Percentiles rank a stretch among this genome's conserved stretches.
These are phyloP conservation scores for Pharus latifolius DNA, from an alignment of 176 grass and related monocot species.

Conservation along the genomic window DNA sequence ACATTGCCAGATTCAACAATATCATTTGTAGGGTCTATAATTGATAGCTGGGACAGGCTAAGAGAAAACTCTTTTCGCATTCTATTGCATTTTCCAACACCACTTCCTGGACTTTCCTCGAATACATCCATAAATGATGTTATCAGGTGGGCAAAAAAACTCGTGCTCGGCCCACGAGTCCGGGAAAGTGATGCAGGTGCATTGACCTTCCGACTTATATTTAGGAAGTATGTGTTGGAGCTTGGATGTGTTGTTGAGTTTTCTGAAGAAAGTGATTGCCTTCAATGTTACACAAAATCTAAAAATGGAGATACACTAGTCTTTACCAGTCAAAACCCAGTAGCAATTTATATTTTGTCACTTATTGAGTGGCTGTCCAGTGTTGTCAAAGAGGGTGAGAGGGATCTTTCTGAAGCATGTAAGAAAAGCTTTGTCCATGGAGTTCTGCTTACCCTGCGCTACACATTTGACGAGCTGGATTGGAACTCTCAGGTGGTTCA, in stretches of 20 bases:
- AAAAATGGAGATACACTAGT: conserved; percentile 32
- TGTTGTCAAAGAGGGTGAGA: conserved; percentile 82
- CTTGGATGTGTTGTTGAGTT: conserved; percentile 63
- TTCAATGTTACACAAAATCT: conserved; percentile 34
- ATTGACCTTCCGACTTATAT: conserved; percentile 83
- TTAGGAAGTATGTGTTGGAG: conserved; percentile 89
- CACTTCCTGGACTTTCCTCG: conserved; percentile 92
- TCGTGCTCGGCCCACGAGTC: conserved; percentile 80
- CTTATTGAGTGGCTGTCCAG: conserved; percentile 68
- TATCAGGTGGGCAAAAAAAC: conserved; percentile 76
- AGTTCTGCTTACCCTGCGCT: conserved; percentile 79
- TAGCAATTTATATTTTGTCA: conserved; percentile 65
- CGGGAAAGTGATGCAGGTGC: conserved; percentile 99
- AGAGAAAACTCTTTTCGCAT: conserved; percentile 86
- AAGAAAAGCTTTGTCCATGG: conserved; percentile 92
- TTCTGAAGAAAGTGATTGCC: conserved; percentile 43
- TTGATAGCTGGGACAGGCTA: conserved; percentile 94
- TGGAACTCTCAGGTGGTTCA: conserved; percentile 66
- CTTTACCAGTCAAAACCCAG: conserved; percentile 32
- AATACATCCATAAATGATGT: conserved; percentile 53
- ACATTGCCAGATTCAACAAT: conserved; percentile 85
- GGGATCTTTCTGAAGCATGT: conserved; percentile 79
- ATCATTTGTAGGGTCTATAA: conserved; percentile 87
- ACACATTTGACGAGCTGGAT: conserved; percentile 97
- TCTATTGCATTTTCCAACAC: conserved; percentile 80